Base-by-base conservation (phyloP, 1,284 basidiomycete species). In the Trametes sp. region DNA sequence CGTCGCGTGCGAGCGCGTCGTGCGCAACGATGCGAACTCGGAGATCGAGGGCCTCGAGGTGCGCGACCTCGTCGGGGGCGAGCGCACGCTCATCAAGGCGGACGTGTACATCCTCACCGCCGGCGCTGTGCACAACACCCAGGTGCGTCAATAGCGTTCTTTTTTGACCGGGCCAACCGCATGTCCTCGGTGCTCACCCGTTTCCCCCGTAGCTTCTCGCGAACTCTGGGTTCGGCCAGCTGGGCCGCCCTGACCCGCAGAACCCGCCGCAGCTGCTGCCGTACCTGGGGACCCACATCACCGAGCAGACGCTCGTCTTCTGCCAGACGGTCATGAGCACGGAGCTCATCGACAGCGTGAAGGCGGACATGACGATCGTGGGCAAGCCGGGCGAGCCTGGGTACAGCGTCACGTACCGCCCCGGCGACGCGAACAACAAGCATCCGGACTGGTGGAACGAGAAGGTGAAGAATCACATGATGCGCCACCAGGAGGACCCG, bases 391-490 rank as follows among this genome's bases (percentile, higher is more conserved):
- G 45, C 16, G 14, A 44, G 14, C 42, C 23, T 10, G 56, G 66
- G n/a, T 50, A 49, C 11, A 60, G 63, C 23, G 57, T 71, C 51
- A 57, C 57, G 8, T 38, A 33, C 29, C 52, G 61, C 9, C 46
- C 38, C 6, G 42, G 59, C 4, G 52, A 59, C 35, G 57, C 63
- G 11, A 42, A 44, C 57, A 59, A 63, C 55, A 41, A 49, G 55
- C 55, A 57, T n/a, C 61, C 54, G 8, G 31, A 56, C 31, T 71
- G 70, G 70, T 71, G 78, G 76, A 61, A 78, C 72, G 53, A 79
- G 64, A 23, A 72, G 69, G 59, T 80, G 74, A 19, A 77, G 70
- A 28, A 76, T 61, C 67, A 79, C 72, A 45, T 69, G 45, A 54
- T 65, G 70, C 42, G 74, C 35, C 52, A 73, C 55, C 74, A 74